Conservation (phyloP, 2,329 filamentous ascomycete genomes). For the Penicillium paneum region DNA sequence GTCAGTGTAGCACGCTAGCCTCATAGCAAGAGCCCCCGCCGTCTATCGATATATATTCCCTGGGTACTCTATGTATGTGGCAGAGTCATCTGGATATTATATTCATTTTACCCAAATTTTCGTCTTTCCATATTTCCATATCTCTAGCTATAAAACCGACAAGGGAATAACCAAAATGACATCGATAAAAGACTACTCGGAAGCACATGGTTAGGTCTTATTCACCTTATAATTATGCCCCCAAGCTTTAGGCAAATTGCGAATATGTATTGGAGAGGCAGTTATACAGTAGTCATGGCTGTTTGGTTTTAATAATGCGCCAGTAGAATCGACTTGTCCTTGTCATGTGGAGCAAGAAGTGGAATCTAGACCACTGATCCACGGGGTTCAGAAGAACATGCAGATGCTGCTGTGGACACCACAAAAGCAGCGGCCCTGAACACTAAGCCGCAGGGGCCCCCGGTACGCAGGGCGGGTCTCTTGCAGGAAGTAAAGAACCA, state of each 20-base stretch:
- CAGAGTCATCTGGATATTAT: background rate
- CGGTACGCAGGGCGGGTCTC: background rate
- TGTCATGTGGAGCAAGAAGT: slow-evolving; percentile 12
- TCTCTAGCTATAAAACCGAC: no score
- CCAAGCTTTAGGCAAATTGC: background rate
- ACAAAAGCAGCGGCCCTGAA: slow-evolving; percentile 6
- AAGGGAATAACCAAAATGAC: no score
- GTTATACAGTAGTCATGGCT: background rate
- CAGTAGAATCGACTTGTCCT: slow-evolving; percentile 13
- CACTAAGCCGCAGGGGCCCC: background rate
- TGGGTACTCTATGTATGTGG: no score
- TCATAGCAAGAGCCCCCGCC: background rate
- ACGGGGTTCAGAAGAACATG: slow-evolving; percentile 17
- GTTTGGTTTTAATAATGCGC: slow-evolving; percentile 36
- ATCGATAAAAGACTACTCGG: no score
- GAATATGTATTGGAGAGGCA: slow-evolving; percentile 10
- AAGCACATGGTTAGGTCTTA: no score
- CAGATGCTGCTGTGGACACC: slow-evolving; percentile 19
- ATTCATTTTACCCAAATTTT: background rate
- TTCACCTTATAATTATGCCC: background rate
- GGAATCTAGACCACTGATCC: slow-evolving; percentile 15
- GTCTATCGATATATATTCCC: background rate
- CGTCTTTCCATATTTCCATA: no score
- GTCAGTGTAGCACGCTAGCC: background rate
- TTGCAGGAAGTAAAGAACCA: background rate